Base-by-base conservation (phyloP, 2,329 filamentous ascomycete species). In the Botrytis galanthina region DNA sequence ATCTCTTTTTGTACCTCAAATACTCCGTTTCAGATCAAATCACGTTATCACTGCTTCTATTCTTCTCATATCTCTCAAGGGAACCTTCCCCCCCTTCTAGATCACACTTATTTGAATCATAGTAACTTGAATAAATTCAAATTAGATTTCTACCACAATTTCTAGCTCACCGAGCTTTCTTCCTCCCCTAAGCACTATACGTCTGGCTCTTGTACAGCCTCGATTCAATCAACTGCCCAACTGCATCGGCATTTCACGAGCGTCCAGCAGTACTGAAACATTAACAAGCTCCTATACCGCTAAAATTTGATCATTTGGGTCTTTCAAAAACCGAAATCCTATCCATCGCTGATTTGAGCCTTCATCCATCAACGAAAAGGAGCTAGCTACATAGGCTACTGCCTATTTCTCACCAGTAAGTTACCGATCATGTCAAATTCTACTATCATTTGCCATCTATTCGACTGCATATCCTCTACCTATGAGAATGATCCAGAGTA, bases 361-460 rank as follows among this genome's bases (percentile, higher is more conserved):
- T 26, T 26, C 46, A 26, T 22, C 26, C 22, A 14, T n/a, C 26
- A 51, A 51, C 4, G 12, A 51, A n/a, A 51, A 51, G 48, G 12
- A 26, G 26, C 48, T 54, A 16, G 48, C 48, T 54, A n/a, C 26
- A n/a, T 7, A 54, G 2, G 4, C 10, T 54, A 16, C 26, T n/a
- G 14, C 4, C 12, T n/a, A 54, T n/a, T 51, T 2, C 48, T n/a
- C 14, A 54, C 2, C 1, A n/a, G 48, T n/a, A n/a, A 54, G 48
- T 54, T n/a, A 3, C 10, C 5, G 1, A n/a, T 16, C 12, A n/a
- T 20, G 12, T 54, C 14, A 54, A 54, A 14, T 0, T n/a, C 48
- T 54, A 6, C 26, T n/a, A 1, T 2, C 0, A 54, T 54, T 16
- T 54, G 0, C 2, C 2, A 7, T 54, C 26, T 16, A 7, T n/a